Evolutionary conservation across 345 rosid genomes (phyloP).

Genomic region (Eucalyptus camaldulensis): DNA sequence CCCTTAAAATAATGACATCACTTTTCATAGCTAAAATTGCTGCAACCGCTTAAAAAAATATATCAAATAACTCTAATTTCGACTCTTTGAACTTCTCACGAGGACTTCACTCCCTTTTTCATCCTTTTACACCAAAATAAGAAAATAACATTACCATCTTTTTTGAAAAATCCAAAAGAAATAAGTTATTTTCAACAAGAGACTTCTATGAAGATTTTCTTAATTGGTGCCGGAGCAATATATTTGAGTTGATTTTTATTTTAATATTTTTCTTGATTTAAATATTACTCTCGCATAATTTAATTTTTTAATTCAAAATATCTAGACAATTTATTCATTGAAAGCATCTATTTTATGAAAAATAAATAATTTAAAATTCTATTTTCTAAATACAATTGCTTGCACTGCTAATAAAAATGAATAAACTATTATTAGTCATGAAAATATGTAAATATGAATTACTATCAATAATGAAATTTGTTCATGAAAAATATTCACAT

Average conservation of each 20-base stretch:
- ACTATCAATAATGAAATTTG: too few species aligned
- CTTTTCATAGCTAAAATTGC: background rate
- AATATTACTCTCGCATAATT: background rate
- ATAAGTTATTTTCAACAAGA: background rate
- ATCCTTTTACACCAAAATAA: background rate
- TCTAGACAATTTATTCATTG: background rate
- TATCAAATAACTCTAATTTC: background rate
- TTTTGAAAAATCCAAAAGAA: background rate
- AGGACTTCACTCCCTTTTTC: background rate
- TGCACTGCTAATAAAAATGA: too few species aligned
- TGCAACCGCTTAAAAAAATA: background rate
- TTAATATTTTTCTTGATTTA: background rate
- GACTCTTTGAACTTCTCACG: background rate
- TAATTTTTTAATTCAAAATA: background rate
- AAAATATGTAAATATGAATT: too few species aligned
- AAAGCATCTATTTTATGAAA: background rate
- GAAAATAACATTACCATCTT: background rate
- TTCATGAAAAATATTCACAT: too few species aligned
- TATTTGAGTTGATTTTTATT: background rate
- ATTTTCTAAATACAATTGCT: too few species aligned
- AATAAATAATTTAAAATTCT: too few species aligned
- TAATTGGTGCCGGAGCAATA: background rate
- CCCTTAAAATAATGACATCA: too few species aligned
- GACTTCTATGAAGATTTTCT: background rate
- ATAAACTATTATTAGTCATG: rapidly evolving